Percentiles rank a stretch among this genome's conserved stretches.
These are phyloP conservation scores for Curvularia sp. DNA, from an alignment of 2,329 filamentous ascomycete species.

Conservation along the genomic window DNA sequence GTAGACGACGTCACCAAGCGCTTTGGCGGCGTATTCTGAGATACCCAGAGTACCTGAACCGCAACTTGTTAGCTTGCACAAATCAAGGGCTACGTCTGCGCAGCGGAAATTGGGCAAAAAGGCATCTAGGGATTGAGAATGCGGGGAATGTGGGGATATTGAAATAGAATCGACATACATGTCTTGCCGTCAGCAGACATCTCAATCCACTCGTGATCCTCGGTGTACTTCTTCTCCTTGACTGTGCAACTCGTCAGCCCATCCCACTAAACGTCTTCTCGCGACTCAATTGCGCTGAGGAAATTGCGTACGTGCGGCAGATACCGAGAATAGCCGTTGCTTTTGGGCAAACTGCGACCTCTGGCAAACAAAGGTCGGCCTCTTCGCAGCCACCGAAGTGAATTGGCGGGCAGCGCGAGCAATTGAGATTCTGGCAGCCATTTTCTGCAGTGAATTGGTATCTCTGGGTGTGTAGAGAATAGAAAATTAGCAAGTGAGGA, in stretches of 20 bases:
- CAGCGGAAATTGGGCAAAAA: background rate
- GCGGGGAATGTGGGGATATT: conserved; percentile 15
- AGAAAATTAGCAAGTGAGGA: background rate
- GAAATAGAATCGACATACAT: conserved; percentile 57
- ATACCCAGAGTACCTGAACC: conserved; percentile 74
- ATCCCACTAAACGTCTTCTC: background rate
- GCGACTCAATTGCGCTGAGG: conserved; percentile 11
- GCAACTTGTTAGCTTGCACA: background rate
- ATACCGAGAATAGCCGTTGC: conserved; percentile 50
- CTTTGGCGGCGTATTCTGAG: conserved; percentile 87
- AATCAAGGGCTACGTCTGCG: background rate
- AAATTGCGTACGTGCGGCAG: conserved; percentile 40
- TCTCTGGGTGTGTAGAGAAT: background rate
- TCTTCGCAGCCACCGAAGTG: conserved; percentile 34
- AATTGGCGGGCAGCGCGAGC: conserved; percentile 47
- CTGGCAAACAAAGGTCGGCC: conserved; percentile 37
- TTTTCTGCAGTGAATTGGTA: conserved; percentile 24
- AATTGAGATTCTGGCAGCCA: conserved; percentile 46
- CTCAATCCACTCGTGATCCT: conserved; percentile 98
- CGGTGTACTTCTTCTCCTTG: conserved; percentile 83
- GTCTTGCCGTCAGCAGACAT: conserved; percentile 81
- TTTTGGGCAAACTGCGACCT: conserved; percentile 33
- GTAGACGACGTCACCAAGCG: conserved; percentile 95
- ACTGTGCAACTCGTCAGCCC: conserved; percentile 52
- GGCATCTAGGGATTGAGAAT: background rate